Evolutionary conservation across 352 stramenopile species (phyloP).

Genomic region (Pythium pyrilobum): DNA sequence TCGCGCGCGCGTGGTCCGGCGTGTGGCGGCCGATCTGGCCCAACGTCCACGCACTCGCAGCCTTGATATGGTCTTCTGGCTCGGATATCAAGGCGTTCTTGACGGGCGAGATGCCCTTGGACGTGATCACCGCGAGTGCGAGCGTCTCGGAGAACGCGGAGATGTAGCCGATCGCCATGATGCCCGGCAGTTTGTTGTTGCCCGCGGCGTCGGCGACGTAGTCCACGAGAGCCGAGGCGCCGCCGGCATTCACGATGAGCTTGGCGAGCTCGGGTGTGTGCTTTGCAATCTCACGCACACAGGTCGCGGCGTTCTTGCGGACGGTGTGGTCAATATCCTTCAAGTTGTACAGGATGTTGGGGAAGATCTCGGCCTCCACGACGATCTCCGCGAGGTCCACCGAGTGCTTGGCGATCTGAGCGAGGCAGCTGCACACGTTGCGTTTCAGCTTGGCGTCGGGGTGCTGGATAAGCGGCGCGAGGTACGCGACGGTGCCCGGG

Average conservation of each 20-base stretch:
- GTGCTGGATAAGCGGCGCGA: constrained; percentile 92
- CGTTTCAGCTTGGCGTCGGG: constrained; percentile 93
- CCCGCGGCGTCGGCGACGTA: constrained; percentile 88
- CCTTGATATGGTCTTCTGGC: constrained; percentile 95
- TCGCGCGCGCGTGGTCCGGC: constrained; percentile 88
- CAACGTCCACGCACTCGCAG: constrained; percentile 92
- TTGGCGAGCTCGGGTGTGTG: constrained; percentile 95
- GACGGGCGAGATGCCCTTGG: constrained; percentile 90
- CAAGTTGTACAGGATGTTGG: constrained; percentile 93
- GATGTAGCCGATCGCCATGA: constrained; percentile 96
- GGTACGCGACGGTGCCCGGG: constrained; percentile 89
- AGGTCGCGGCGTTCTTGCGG: constrained; percentile 94
- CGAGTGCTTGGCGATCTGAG: constrained; percentile 94
- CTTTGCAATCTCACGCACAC: constrained; percentile 93
- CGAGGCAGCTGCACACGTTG: constrained; percentile 87
- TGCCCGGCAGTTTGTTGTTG: constrained; percentile 92
- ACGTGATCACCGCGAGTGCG: constrained; percentile 92
- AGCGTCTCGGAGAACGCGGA: constrained; percentile 94
- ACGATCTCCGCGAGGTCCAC: constrained; percentile 95
- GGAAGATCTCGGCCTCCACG: constrained; percentile 95
- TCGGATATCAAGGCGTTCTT: constrained; percentile 92
- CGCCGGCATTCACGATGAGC: constrained; percentile 94
- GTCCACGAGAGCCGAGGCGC: constrained; percentile 91
- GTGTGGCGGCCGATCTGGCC: constrained; percentile 94
- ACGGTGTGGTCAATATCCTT: constrained; percentile 94